These are phyloP conservation scores for Tetraselmis chui DNA, from an alignment of 139 green algal genomes.

Conservation along the genomic window DNA sequence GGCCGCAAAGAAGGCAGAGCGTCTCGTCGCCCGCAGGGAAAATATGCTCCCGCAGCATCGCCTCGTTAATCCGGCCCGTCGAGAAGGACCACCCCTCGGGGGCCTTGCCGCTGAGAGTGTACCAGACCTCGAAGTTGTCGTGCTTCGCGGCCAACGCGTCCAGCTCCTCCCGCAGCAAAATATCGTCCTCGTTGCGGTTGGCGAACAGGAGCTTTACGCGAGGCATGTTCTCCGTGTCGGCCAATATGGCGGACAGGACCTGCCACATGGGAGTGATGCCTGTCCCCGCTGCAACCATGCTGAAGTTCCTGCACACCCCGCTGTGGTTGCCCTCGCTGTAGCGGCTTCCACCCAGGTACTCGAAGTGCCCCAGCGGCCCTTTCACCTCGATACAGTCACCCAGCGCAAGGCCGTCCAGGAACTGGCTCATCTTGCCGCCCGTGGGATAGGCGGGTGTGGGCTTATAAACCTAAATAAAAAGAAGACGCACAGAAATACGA, in stretches of 20 bases:
- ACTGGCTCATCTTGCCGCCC: slow-evolving; percentile 73
- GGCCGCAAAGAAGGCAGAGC: slow-evolving; percentile 84
- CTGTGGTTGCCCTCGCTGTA: slow-evolving; percentile 32
- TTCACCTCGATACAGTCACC: slow-evolving; percentile 88
- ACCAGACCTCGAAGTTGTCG: slow-evolving; percentile 58
- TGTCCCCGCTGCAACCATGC: slow-evolving; percentile 91
- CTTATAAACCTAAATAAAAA: too few species aligned
- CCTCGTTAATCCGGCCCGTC: slow-evolving; percentile 68
- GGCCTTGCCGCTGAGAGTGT: slow-evolving; percentile 29
- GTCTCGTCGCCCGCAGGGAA: slow-evolving; percentile 37
- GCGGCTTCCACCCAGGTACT: slow-evolving; percentile 63
- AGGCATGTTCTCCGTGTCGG: slow-evolving; percentile 73
- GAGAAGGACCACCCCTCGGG: slow-evolving; percentile 56
- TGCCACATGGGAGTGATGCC: slow-evolving; percentile 60
- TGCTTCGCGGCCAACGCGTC: slow-evolving; percentile 61
- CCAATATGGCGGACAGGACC: slow-evolving; percentile 69
- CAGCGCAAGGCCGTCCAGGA: slow-evolving; percentile 65
- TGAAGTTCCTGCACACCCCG: slow-evolving; percentile 44
- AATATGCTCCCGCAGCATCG: slow-evolving; percentile 70
- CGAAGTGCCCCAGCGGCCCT: slow-evolving; percentile 86
- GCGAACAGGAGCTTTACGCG: slow-evolving; percentile 83
- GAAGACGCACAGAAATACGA: too few species aligned
- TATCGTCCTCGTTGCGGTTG: slow-evolving; percentile 90
- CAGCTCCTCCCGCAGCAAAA: slow-evolving; percentile 85
- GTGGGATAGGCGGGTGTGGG: slow-evolving; percentile 55